These are phyloP conservation scores for Macadamia integrifolia DNA, from an alignment of 164 flowering plant species.

Conservation along the genomic window DNA sequence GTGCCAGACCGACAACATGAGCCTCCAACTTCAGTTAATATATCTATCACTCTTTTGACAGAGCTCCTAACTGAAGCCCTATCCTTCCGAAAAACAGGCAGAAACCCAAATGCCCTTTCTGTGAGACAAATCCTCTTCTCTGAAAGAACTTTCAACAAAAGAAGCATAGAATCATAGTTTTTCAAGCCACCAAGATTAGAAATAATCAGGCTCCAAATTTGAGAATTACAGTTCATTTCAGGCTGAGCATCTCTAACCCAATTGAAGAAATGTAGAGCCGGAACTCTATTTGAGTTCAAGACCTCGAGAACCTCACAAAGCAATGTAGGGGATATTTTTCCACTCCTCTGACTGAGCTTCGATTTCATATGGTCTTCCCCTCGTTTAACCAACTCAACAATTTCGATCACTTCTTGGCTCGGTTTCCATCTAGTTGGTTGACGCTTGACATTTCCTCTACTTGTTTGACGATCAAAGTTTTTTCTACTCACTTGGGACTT, in stretches of 20 bases:
- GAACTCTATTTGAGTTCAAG: slow-evolving; percentile 33
- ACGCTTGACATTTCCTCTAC: background rate
- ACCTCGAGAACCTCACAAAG: slow-evolving; percentile 25
- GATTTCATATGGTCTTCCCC: slow-evolving; percentile 28
- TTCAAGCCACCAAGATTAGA: slow-evolving; percentile 44
- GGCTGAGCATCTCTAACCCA: slow-evolving; percentile 33
- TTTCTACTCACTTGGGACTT: slow-evolving; percentile 1
- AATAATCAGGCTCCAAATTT: slow-evolving; percentile 43
- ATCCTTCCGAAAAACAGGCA: slow-evolving; percentile 14
- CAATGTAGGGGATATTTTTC: slow-evolving; percentile 16
- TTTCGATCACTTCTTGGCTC: slow-evolving; percentile 16
- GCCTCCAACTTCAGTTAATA: slow-evolving; percentile 43
- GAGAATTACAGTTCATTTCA: slow-evolving; percentile 15
- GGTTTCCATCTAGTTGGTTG: background rate
- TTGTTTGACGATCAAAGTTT: background rate
- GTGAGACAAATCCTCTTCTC: slow-evolving; percentile 28
- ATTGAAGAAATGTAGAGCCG: slow-evolving; percentile 46
- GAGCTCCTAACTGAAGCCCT: slow-evolving; percentile 13
- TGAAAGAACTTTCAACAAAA: slow-evolving; percentile 34
- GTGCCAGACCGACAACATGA: slow-evolving; percentile 46
- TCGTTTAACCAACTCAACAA: slow-evolving; percentile 30
- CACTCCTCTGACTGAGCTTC: slow-evolving; percentile 25
- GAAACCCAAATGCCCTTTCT: slow-evolving; percentile 43
- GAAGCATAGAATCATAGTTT: slow-evolving; percentile 38
- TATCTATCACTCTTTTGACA: slow-evolving; percentile 24